These are phyloP conservation scores for Mycocentrospora acerina DNA, from an alignment of 2,329 filamentous ascomycete genomes.

Conservation along the genomic window DNA sequence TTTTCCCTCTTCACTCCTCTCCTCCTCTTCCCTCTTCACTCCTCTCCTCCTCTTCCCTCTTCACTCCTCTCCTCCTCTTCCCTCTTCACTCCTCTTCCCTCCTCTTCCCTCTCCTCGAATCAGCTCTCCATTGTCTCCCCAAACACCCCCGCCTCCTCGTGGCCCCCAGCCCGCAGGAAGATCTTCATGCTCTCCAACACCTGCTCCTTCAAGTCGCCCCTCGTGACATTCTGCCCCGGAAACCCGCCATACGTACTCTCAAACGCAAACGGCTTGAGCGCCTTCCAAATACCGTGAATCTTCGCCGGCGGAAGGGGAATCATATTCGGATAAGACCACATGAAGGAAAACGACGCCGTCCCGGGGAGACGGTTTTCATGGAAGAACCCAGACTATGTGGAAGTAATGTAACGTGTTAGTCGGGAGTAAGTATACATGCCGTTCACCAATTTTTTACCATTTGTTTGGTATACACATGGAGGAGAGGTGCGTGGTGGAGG, in stretches of 20 bases:
- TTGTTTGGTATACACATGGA: too few relatives aligned
- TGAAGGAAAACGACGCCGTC: conserved; percentile 64
- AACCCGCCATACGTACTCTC: conserved; percentile 69
- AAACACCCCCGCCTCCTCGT: conserved; percentile 45
- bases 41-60: too few relatives aligned
- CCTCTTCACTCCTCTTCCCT: too few relatives aligned
- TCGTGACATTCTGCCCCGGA: conserved; percentile 61
- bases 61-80: too few relatives aligned
- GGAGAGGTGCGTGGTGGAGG: too few relatives aligned
- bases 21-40: too few relatives aligned
- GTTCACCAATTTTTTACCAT: too few relatives aligned
- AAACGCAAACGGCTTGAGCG: conserved; percentile 64
- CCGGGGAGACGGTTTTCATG: conserved; percentile 46
- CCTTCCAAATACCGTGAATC: conserved; percentile 69
- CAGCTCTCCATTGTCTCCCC: conserved; percentile 21
- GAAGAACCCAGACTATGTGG: conserved; percentile 35
- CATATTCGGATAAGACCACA: conserved; percentile 63
- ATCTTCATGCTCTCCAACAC: conserved; percentile 78
- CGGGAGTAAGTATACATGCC: too few relatives aligned
- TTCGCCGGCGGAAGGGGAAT: conserved; percentile 69
- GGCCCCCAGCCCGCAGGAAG: conserved; percentile 59
- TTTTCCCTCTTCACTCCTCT: too few relatives aligned
- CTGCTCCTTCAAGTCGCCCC: conserved; percentile 59
- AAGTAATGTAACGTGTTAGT: not conserved
- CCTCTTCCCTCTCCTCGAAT: too few relatives aligned